These are phyloP conservation scores for Rhizoclosmatium sp. DNA, from an alignment of 192 early-diverging fungal genomes.

Conservation along the genomic window DNA sequence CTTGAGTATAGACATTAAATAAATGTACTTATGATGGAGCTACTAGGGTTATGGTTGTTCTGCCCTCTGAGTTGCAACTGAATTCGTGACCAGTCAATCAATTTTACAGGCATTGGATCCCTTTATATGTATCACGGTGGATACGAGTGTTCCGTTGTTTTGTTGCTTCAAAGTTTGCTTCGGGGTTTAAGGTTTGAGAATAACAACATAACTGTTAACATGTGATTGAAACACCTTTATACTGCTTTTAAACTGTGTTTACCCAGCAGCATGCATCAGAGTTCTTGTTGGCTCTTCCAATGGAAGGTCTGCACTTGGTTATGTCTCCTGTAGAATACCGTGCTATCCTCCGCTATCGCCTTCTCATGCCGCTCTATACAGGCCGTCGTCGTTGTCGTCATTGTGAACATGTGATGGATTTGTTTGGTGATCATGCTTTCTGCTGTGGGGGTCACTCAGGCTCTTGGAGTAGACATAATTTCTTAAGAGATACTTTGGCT, in stretches of 20 bases:
- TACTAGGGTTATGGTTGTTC: background rate
- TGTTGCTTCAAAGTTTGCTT: constrained; percentile 47
- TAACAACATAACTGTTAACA: background rate
- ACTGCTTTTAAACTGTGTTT: background rate
- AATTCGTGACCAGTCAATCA: constrained; percentile 36
- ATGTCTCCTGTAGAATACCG: too few species aligned
- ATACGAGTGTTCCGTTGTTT: constrained; percentile 38
- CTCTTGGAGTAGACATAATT: too few species aligned
- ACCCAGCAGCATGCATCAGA: too few species aligned
- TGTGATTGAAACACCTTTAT: background rate
- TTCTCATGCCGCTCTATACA: too few species aligned
- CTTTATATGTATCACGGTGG: constrained; percentile 42
- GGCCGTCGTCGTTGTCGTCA: too few species aligned
- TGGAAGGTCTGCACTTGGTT: too few species aligned
- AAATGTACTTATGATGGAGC: background rate
- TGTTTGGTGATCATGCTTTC: too few species aligned
- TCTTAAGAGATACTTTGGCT: too few species aligned
- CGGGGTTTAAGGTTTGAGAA: constrained; percentile 44
- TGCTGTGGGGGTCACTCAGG: too few species aligned
- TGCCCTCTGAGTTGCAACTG: background rate
- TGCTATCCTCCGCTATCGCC: too few species aligned
- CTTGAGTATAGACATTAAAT: constrained; percentile 19
- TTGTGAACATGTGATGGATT: too few species aligned
- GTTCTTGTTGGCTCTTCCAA: too few species aligned
- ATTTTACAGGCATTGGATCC: constrained; percentile 50